These are phyloP conservation scores for Cladophialophora immunda DNA, from an alignment of 2,329 filamentous ascomycete species.

Conservation along the genomic window DNA sequence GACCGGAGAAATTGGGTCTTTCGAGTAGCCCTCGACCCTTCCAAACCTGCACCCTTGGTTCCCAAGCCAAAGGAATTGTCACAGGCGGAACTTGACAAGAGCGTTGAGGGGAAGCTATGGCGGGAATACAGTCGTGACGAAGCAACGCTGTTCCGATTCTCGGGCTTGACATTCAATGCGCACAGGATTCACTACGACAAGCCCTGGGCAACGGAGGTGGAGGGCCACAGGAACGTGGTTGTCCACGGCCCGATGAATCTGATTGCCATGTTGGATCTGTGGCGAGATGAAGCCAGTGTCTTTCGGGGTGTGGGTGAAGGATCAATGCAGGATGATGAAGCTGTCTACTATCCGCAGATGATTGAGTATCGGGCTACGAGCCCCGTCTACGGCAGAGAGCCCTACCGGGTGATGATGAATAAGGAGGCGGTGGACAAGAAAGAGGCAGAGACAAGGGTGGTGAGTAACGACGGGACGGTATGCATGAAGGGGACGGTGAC, in stretches of 20 bases:
- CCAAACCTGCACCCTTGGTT: conserved; percentile 29
- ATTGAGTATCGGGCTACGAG: conserved; percentile 60
- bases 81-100: conserved; percentile 33
- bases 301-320: conserved; percentile 31
- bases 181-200: conserved; percentile 57
- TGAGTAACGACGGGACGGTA: conserved; percentile 42
- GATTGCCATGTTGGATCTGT: conserved; percentile 54
- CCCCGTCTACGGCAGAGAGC: conserved; percentile 60
- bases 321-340: conserved; percentile 37
- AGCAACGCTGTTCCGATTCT: conserved; percentile 55
- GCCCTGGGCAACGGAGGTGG: conserved; percentile 54
- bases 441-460: conserved; percentile 43
- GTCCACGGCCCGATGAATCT: conserved; percentile 56
- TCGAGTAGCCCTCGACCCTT: conserved; percentile 48
- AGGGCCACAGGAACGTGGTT: conserved; percentile 54
- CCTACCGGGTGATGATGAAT: conserved; percentile 55
- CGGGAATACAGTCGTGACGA: conserved; percentile 49
- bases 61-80: conserved; percentile 37
- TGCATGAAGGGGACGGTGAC: conserved; percentile 46
- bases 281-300: conserved; percentile 49
- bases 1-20: conserved; percentile 65
- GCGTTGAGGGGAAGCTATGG: conserved; percentile 36
- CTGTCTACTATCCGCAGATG: conserved; percentile 48
- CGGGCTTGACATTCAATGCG: conserved; percentile 54
- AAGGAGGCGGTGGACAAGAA: conserved; percentile 41